These are phyloP conservation scores for Rhypophila decipiens DNA, from an alignment of 495 filamentous ascomycete species.

Conservation along the genomic window DNA sequence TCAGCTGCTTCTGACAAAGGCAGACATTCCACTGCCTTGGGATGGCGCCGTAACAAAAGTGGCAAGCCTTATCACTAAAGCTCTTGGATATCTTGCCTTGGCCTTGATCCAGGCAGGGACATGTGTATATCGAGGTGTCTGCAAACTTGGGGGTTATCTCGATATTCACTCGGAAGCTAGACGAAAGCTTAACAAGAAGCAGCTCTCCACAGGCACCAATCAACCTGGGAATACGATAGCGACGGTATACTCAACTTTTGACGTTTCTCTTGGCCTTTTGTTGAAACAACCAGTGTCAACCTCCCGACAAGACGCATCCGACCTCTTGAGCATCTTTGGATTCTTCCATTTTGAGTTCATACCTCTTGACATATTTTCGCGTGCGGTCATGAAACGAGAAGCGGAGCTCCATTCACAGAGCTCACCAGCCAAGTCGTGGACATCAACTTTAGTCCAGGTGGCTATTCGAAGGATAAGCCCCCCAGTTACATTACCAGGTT, in stretches of 20 bases:
- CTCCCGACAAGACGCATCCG: not conserved
- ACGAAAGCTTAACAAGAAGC: not conserved
- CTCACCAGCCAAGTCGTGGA: not conserved
- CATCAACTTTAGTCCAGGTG: not conserved
- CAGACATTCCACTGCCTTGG: slow-evolving; percentile 4
- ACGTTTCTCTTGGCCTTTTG: slow-evolving; percentile 2
- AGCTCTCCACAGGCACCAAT: not conserved
- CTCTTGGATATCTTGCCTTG: slow-evolving; percentile 5
- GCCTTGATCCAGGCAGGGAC: slow-evolving; percentile 7
- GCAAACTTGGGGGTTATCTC: slow-evolving; percentile 6
- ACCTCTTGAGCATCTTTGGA: slow-evolving; percentile 3
- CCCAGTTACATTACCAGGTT: not conserved
- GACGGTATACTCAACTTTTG: slow-evolving; percentile 6
- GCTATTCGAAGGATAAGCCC: not conserved
- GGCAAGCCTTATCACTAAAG: not conserved
- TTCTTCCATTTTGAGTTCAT: slow-evolving; percentile 8
- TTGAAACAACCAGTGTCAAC: not conserved
- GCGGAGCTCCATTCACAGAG: not conserved
- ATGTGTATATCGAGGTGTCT: slow-evolving; percentile 5
- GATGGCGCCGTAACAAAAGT: not conserved
- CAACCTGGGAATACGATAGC: not conserved
- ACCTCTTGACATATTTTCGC: slow-evolving; percentile 1
- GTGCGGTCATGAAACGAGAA: not conserved
- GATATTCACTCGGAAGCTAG: not conserved
- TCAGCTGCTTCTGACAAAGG: slow-evolving; percentile 6